These are phyloP conservation scores for Coleophoma eucalyptorum DNA, from an alignment of 2,329 filamentous ascomycete species.

Conservation along the genomic window DNA sequence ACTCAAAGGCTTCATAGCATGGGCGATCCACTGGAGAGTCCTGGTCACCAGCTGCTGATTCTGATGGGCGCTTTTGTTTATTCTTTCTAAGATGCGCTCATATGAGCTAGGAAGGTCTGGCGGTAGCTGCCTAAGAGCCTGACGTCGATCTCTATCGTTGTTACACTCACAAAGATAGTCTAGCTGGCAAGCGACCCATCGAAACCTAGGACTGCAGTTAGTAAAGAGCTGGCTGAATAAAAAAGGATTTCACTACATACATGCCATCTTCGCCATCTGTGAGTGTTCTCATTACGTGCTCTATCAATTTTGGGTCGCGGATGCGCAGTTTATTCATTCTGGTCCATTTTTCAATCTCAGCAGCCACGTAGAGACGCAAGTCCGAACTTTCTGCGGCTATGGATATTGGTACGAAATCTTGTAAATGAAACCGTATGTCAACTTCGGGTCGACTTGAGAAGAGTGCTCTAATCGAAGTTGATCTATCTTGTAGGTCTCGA, in stretches of 20 bases:
- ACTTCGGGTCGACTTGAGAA: constrained; percentile 9
- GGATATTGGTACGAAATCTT: background rate
- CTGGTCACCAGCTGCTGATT: constrained; percentile 13
- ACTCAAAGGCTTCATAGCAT: background rate
- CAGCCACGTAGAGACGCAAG: constrained; percentile 6
- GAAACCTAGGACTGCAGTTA: too few species aligned
- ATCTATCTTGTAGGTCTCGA: constrained; percentile 1
- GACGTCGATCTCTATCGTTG: constrained; percentile 16
- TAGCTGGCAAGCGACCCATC: constrained; percentile 27
- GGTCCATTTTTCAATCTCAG: constrained; percentile 8
- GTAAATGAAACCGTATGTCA: constrained; percentile 5
- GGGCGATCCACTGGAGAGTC: constrained; percentile 12
- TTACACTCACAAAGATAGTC: constrained; percentile 23
- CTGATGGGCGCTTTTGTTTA: constrained; percentile 12
- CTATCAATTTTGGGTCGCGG: constrained; percentile 6
- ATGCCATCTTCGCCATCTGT: constrained; percentile 16
- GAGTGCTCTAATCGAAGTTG: constrained; percentile 9
- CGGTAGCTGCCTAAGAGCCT: constrained; percentile 21
- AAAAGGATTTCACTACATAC: too few species aligned
- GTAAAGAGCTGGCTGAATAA: too few species aligned
- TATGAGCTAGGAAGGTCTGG: constrained; percentile 19
- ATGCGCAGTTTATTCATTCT: constrained; percentile 4
- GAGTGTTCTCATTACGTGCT: constrained; percentile 11
- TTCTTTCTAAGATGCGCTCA: constrained; percentile 19
- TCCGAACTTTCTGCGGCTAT: constrained; percentile 12